Percentiles rank a stretch among this genome's conserved stretches.
Evolutionary conservation across 1,284 basidiomycete species (phyloP).

Genomic region (Marasmius sp.): DNA sequence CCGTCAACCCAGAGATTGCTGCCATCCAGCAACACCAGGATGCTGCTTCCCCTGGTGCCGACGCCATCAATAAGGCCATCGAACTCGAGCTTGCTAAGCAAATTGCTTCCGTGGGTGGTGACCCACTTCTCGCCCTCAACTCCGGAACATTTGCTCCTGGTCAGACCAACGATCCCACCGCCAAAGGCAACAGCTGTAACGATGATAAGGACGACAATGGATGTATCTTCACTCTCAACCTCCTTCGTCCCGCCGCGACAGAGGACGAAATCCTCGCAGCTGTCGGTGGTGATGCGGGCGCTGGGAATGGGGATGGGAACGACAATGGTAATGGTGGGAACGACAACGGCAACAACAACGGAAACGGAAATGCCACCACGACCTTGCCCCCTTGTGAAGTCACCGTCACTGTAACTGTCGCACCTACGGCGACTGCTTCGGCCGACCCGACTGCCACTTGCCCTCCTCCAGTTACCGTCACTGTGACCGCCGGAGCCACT

Average conservation of each 20-base stretch:
- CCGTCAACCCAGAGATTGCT: constrained; percentile 66
- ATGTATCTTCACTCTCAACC: constrained; percentile 60
- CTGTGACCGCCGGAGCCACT: constrained; percentile 18
- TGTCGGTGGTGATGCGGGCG: constrained; percentile 32
- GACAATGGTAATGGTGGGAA: neutral
- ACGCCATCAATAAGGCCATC: constrained; percentile 62
- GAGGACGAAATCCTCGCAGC: constrained; percentile 59
- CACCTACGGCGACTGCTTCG: too few relatives aligned
- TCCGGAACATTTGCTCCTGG: constrained; percentile 69
- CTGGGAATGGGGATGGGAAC: neutral
- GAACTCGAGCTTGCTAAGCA: constrained; percentile 59
- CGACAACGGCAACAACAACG: neutral
- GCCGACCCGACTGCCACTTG: neutral
- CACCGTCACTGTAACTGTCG: too few relatives aligned
- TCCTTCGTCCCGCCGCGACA: constrained; percentile 55
- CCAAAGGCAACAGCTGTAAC: constrained; percentile 51
- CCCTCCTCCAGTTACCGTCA: constrained; percentile 13
- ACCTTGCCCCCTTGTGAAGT: neutral
- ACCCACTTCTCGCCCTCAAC: constrained; percentile 60
- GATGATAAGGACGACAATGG: constrained; percentile 52
- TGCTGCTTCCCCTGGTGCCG: constrained; percentile 58
- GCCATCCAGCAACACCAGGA: constrained; percentile 71
- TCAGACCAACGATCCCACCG: constrained; percentile 49
- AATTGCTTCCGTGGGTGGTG: constrained; percentile 61
- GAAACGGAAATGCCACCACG: neutral